Base-by-base conservation (phyloP, 495 filamentous ascomycete genomes). In the Viridothelium virens region DNA sequence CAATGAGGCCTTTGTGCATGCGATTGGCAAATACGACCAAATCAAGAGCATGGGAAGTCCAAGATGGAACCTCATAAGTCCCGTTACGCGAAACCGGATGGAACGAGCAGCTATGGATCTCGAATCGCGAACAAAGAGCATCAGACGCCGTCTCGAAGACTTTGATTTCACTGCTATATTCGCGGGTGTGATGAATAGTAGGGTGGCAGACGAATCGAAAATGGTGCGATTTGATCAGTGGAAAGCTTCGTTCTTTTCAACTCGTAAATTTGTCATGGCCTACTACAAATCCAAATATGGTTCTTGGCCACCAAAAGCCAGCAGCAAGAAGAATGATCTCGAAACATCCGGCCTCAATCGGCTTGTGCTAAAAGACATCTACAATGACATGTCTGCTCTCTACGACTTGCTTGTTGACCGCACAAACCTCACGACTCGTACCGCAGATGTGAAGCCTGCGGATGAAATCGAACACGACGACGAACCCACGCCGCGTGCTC, bases 141-240 rank as follows among this genome's bases (percentile, higher is more conserved):
- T 91, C 63, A 85, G 89, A 62, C 77, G 79, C 37, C 86, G 89
- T 14, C 79, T 97, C 38, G 81, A 88, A 56, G 83, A 87, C 63
- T 97, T 97, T 68, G 91, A 96, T 56, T 97, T 96, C 72, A 91
- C 95, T 0, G 88, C 90, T 1, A 76, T 97, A 5, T 97, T 95
- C 75, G 85, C 89, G n/a, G 95, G 94, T 47, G 82, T 90, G 65
- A 91, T 90, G 65, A 91, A 87, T 70, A 92, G 89, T 6, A 90
- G 85, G 11, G 89, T 86, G 0, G 84, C 81, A 37, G 81, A 76
- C 2, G 91, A 94, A 70, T 85, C 86, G 73, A 92, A 88, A 74
- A 75, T 86, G 31, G 80, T 96, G 59, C 84, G 84, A n/a, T 98
- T 92, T 79, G 89, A 91, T 68, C 81, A 81, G 48, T 97, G 95